These are phyloP conservation scores for Corniculantispora saksenae DNA, from an alignment of 2,329 filamentous ascomycete genomes.

Conservation along the genomic window DNA sequence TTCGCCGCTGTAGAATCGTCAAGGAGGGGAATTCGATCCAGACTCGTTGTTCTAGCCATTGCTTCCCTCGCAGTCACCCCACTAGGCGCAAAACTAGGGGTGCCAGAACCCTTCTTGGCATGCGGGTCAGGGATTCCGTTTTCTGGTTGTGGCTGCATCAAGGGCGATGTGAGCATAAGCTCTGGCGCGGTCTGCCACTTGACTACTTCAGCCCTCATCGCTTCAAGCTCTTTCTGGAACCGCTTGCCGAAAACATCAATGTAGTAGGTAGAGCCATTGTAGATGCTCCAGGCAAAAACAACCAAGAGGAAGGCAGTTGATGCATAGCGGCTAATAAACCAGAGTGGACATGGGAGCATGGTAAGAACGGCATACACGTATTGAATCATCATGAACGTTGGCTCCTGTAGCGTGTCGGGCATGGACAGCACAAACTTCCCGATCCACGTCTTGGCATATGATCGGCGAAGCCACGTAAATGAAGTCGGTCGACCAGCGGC, in stretches of 20 bases:
- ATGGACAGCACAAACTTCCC: constrained; percentile 81
- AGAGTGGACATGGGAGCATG: constrained; percentile 91
- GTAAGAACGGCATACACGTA: constrained; percentile 88
- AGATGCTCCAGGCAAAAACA: constrained; percentile 93
- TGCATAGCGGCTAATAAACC: constrained; percentile 87
- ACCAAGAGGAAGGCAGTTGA: constrained; percentile 74
- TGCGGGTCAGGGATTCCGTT: background rate
- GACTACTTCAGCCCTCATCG: constrained; percentile 82
- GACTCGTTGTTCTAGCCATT: constrained; percentile 29
- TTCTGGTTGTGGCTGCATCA: constrained; percentile 34
- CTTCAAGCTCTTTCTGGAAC: constrained; percentile 94
- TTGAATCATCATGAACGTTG: constrained; percentile 94
- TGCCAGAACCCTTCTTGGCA: constrained; percentile 8
- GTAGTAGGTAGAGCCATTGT: constrained; percentile 96
- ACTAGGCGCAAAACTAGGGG: constrained; percentile 15
- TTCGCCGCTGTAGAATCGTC: constrained; percentile 42
- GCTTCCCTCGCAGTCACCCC: constrained; percentile 21
- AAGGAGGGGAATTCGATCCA: constrained; percentile 61
- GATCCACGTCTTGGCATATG: constrained; percentile 87
- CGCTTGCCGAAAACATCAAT: constrained; percentile 97
- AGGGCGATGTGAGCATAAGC: constrained; percentile 38
- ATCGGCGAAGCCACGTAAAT: constrained; percentile 93
- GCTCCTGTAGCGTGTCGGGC: constrained; percentile 75
- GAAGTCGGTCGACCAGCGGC: constrained; percentile 92
- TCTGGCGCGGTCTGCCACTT: constrained; percentile 76